Evolutionary conservation across 2,329 filamentous ascomycete genomes (phyloP), one percentile per base, ranked within the genome.

Genomic region (Zasmidium angulare): DNA sequence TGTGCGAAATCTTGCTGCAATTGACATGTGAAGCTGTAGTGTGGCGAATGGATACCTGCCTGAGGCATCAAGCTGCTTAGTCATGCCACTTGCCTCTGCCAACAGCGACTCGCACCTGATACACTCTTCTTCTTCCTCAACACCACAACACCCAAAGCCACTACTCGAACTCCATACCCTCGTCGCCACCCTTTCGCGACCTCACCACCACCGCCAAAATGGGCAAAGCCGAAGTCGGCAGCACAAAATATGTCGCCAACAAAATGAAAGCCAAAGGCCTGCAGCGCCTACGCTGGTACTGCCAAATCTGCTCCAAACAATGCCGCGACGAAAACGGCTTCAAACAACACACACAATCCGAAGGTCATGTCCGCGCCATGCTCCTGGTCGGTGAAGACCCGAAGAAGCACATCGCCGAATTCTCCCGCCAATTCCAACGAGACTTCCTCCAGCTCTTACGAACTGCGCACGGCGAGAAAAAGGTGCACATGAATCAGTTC

Each of bases 161-260:
- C 36, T 17, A 43, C 36, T 7, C 14, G 29, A 14, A 43, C 9
- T 43, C 29, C 29, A 43, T 17, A 14, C n/a, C 14, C n/a, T 17
- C 3, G n/a, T 43, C 36, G 14, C 36, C 36, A 14, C 11, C 36
- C 11, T 17, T 19, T 17, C 46, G 31, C 36, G 21, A 46, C n/a
- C 49, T 50, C 43, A 6, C 17, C 43, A 55, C 36, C 31, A 65
- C 64, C 65, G 60, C 36, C 68, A 88, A 73, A 54, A 98, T 98
- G 93, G 88, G 89, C 55, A 91, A 90, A 80, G 95, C 95, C 70
- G 95, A 98, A 80, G 87, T 91, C 55, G 95, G 95, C 64, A 90
- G 88, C 58, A 91, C 89, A n/a, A 98, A 97, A 78, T 85, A 91
- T 74, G 84, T 98, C 61, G 86, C 85, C 77, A 98, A 98, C 79